phyloP scores from a whole-genome alignment of 345 rosid genomes.

The Heritiera littoralis region DNA sequence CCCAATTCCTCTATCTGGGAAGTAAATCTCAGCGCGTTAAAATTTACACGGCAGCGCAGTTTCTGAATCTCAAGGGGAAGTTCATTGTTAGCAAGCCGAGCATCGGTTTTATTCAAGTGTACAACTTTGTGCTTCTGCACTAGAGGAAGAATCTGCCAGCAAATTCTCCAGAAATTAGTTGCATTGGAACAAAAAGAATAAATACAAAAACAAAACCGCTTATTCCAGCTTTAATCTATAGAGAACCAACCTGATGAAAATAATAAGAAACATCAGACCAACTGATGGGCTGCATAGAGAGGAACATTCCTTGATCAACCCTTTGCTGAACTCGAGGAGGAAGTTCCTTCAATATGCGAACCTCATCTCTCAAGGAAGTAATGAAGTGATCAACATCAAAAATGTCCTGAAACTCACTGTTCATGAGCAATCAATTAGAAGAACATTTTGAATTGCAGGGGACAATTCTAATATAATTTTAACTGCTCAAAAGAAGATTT shows the following conservation, averaged over 20 bases:
- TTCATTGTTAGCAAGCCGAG: constrained; percentile 70
- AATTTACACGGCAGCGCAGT: constrained; percentile 89
- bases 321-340: constrained; percentile 81
- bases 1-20: constrained; percentile 83
- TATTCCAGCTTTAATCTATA: neutral
- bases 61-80: constrained; percentile 80
- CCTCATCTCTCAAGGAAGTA: constrained; percentile 83
- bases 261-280: constrained; percentile 95
- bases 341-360: constrained; percentile 76
- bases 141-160: constrained; percentile 85
- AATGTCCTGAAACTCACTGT: constrained; percentile 92
- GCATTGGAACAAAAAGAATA: constrained; percentile 8
- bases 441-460: constrained; percentile 11
- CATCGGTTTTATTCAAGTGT: neutral
- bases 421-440: constrained; percentile 24
- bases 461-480: neutral
- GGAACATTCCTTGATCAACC: constrained; percentile 64
- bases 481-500: neutral
- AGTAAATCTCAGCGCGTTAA: constrained; percentile 77
- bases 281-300: constrained; percentile 80
- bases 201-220: neutral
- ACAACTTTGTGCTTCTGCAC: constrained; percentile 61
- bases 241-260: constrained; percentile 56
- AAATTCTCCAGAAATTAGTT: constrained; percentile 22
- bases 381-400: constrained; percentile 93